Conservation (phyloP, 208 protist genomes). For the Trypanosoma boissoni region DNA sequence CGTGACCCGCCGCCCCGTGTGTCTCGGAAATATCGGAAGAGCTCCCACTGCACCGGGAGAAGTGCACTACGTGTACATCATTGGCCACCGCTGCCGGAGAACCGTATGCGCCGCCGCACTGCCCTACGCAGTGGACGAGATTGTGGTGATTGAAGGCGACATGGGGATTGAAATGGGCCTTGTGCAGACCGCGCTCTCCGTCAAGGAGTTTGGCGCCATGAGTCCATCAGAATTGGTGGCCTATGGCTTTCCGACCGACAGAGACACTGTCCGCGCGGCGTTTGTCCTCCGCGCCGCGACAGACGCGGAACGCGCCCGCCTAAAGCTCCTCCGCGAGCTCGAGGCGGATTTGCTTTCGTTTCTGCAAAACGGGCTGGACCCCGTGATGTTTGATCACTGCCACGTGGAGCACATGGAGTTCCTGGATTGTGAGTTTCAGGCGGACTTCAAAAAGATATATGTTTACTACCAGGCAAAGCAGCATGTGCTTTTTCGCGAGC, state of each 20-base stretch:
- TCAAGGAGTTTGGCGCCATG: constrained; percentile 35
- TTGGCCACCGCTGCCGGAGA: constrained; percentile 49
- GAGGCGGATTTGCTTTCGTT: constrained; percentile 19
- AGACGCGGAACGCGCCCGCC: constrained; percentile 12
- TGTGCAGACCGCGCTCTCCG: constrained; percentile 27
- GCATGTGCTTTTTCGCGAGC: constrained; percentile 59
- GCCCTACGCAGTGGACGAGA: constrained; percentile 27
- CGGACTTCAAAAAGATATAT: constrained; percentile 73
- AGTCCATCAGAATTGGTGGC: constrained; percentile 13
- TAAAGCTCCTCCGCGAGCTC: constrained; percentile 17
- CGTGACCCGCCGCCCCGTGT: constrained; percentile 13
- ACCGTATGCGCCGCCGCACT: constrained; percentile 28
- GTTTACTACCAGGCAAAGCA: constrained; percentile 53
- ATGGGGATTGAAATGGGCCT: constrained; percentile 70
- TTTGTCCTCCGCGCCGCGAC: constrained; percentile 29
- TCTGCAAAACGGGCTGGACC: constrained; percentile 14
- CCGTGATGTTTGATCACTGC: constrained; percentile 41
- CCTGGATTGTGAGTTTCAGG: constrained; percentile 73
- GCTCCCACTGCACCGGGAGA: constrained; percentile 1
- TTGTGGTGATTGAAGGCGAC: constrained; percentile 76
- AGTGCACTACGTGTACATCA: constrained; percentile 39
- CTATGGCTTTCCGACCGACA: constrained; percentile 21
- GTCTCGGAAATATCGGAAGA: background rate
- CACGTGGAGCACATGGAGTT: constrained; percentile 65
- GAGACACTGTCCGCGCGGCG: constrained; percentile 20